Base-by-base conservation (phyloP, 140 eudicot species). In the Senecio squalidus region DNA sequence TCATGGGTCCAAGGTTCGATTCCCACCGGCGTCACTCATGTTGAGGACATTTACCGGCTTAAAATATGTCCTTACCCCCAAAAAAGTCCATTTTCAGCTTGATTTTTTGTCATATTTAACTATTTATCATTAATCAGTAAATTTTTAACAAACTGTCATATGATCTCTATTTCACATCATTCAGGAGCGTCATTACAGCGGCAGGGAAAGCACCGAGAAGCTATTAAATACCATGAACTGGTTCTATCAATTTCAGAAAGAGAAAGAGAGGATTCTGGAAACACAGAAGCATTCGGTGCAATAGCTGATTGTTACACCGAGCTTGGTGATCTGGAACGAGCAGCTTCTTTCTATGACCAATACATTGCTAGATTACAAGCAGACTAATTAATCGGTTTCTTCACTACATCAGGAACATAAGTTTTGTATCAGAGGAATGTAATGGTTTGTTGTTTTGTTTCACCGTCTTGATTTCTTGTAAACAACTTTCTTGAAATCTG, bases 251-350 rank as follows among this genome's bases (percentile, higher is more conserved):
- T 84, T 28, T 92, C 98, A 4, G 84, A 79, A 70, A 74, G 86
- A 74, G 89, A 76, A 68, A 86, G 82, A 24, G 99, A 92, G 60
- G 85, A 89, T 24, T 88, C 96, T 1, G 99, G 99, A 51, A 92
- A 80, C 73, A 80, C 96, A 14, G 99, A 88, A 76, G 99, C 99
- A 8, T 88, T 57, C 50, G 99, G 99, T 59, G 99, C 99, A 25
- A 92, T 92, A 68, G 99, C 99, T 41, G 99, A 92, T 79, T 92
- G 99, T 70, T 92, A 92, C 54, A 92, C 96, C 6, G 99, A 92
- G 62, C 75, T 88, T 53, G 99, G 99, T 33, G 99, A 92, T 51
- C 74, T 92, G 25, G 99, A 92, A 66, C 73, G 68, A 58, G 99
- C 99, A 29, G 99, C 85, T 9, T 78, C 74, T 40, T 92, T 66